phyloP scores from a whole-genome alignment of 78 protist species.

The Dictyostelium citrinum region DNA sequence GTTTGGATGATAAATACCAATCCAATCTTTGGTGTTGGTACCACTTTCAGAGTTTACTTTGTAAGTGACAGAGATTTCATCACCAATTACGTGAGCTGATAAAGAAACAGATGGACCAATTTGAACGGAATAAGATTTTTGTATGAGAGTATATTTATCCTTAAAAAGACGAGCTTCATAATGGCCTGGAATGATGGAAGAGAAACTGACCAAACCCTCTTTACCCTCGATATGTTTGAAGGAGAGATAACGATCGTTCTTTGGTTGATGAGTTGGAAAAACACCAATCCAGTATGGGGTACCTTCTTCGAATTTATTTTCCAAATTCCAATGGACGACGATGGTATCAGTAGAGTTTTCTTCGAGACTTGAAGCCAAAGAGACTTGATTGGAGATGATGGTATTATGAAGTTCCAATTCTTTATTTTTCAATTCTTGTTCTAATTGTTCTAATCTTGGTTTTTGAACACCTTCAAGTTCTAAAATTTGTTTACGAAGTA shows the following conservation, averaged over 20 bases:
- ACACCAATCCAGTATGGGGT: constrained; percentile 60
- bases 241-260: constrained; percentile 46
- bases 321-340: constrained; percentile 25
- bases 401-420: not conserved
- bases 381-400: not conserved
- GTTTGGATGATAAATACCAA: constrained; percentile 30
- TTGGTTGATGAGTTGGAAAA: constrained; percentile 79
- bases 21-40: constrained; percentile 17
- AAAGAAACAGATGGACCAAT: constrained; percentile 26
- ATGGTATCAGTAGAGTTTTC: not conserved
- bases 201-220: constrained; percentile 6
- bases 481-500: not conserved
- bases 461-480: constrained; percentile 38
- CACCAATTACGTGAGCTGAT: constrained; percentile 39
- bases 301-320: constrained; percentile 9
- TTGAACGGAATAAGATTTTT: not conserved
- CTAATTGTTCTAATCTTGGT: not conserved
- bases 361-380: not conserved
- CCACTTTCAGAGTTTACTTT: not conserved
- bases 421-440: not conserved
- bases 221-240: constrained; percentile 22
- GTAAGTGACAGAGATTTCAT: constrained; percentile 28
- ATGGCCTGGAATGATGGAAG: constrained; percentile 56
- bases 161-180: constrained; percentile 69
- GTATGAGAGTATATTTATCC: constrained; percentile 31